Percentiles rank a stretch among this genome's conserved stretches.
These are phyloP conservation scores for Kodamaea fungicola DNA, from an alignment of 1,139 yeast species.

Conservation along the genomic window DNA sequence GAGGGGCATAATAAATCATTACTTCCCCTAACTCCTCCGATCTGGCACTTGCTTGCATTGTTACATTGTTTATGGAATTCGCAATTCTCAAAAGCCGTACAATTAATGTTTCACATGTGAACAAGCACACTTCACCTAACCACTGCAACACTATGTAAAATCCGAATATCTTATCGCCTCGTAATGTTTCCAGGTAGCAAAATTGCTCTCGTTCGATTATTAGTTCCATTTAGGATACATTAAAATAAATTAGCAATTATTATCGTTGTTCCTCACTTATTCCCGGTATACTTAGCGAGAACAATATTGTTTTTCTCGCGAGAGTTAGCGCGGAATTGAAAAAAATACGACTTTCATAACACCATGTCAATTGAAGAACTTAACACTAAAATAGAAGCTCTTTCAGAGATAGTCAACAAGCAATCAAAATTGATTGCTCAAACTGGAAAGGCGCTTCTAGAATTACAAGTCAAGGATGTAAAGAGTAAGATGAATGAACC, in stretches of 20 bases:
- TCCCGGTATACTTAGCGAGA: not conserved
- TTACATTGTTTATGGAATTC: not conserved
- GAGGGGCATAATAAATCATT: no score
- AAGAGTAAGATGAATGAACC: slow-evolving; percentile 34
- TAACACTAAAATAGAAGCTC: slow-evolving; percentile 36
- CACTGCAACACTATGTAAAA: no score
- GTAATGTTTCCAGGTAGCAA: no score
- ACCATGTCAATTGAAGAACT: slow-evolving; percentile 6
- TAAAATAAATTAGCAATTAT: not conserved
- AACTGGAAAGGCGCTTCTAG: slow-evolving; percentile 76
- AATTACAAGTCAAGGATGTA: slow-evolving; percentile 57
- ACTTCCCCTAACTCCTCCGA: not conserved
- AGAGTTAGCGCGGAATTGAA: not conserved
- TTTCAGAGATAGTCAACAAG: slow-evolving; percentile 48
- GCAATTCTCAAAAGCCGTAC: no score
- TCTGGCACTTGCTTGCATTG: not conserved
- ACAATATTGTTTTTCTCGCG: not conserved
- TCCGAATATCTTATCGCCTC: no score
- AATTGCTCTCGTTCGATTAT: no score
- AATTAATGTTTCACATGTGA: no score
- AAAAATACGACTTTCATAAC: no score
- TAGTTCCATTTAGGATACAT: no score
- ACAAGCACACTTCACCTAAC: no score
- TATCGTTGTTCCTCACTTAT: not conserved
- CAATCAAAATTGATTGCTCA: slow-evolving; percentile 42